These are phyloP conservation scores for Detonula confervacea DNA, from an alignment of 352 stramenopile genomes.

Conservation along the genomic window DNA sequence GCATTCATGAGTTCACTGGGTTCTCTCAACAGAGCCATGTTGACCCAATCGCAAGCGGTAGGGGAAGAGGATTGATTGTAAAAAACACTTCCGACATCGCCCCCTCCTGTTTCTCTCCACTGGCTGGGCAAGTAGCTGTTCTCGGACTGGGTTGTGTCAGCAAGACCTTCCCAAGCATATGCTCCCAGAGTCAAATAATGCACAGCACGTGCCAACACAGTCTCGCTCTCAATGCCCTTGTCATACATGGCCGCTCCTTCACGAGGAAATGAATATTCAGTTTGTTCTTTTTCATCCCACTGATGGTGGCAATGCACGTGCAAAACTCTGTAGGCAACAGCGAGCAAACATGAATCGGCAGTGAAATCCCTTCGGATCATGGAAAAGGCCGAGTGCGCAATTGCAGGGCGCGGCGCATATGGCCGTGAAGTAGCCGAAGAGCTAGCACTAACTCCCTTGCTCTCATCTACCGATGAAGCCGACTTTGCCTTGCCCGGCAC, in stretches of 20 bases:
- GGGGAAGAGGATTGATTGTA: constrained; percentile 47
- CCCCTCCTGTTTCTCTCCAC: constrained; percentile 69
- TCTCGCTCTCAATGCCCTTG: constrained; percentile 72
- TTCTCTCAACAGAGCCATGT: constrained; percentile 59
- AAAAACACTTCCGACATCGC: constrained; percentile 75
- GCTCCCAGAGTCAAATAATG: constrained; percentile 82
- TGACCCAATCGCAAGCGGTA: constrained; percentile 71
- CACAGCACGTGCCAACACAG: constrained; percentile 70
- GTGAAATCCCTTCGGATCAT: constrained; percentile 75
- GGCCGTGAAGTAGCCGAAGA: constrained; percentile 30
- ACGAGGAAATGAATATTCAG: too few relatives aligned
- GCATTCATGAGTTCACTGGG: constrained; percentile 59
- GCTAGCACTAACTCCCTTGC: too few relatives aligned
- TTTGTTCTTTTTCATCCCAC: too few relatives aligned
- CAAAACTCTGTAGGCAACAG: constrained; percentile 73
- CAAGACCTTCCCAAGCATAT: constrained; percentile 77
- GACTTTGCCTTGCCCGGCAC: too few relatives aligned
- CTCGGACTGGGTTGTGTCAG: constrained; percentile 13
- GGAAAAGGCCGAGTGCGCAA: constrained; percentile 69
- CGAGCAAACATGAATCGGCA: constrained; percentile 66
- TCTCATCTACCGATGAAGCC: too few relatives aligned
- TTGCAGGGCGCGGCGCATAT: constrained; percentile 61
- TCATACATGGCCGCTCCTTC: too few relatives aligned
- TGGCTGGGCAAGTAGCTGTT: constrained; percentile 3
- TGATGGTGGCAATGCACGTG: constrained; percentile 75